phyloP scores from a whole-genome alignment of 805 yeast species.

The Metschnikowia proteae region DNA sequence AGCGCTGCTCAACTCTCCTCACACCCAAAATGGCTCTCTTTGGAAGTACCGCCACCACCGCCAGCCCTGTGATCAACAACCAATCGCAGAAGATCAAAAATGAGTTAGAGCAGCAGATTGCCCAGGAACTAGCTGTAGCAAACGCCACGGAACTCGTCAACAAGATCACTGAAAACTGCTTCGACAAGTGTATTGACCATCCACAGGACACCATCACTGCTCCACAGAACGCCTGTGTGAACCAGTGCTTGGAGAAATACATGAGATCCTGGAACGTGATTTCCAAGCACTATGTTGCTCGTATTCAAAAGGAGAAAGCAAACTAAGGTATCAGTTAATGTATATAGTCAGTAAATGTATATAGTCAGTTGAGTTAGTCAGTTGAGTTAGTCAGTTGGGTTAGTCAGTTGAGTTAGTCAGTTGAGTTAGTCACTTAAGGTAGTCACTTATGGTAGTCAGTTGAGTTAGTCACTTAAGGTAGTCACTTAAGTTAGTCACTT shows the following conservation, averaged over 20 bases:
- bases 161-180: constrained; percentile 83
- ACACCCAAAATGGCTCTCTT: constrained; percentile 15
- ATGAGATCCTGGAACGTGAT: constrained; percentile 89
- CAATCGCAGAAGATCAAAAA: constrained; percentile 40
- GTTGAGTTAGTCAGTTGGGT: not conserved
- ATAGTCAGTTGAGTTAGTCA: not conserved
- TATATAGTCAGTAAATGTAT: constrained; percentile 2
- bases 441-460: too few species aligned
- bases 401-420: too few species aligned
- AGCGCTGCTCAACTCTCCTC: not conserved
- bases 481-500: too few species aligned
- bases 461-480: too few species aligned
- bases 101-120: constrained; percentile 64
- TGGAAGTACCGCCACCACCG: constrained; percentile 12
- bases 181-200: constrained; percentile 64
- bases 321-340: not conserved
- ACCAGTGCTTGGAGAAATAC: constrained; percentile 78
- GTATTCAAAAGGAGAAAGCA: constrained; percentile 50
- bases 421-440: too few species aligned
- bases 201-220: constrained; percentile 52
- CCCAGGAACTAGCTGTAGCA: constrained; percentile 84
- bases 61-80: constrained; percentile 9
- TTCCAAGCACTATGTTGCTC: constrained; percentile 68
- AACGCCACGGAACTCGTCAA: constrained; percentile 85
- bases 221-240: constrained; percentile 63